Conservation (phyloP, 148 eudicot genomes). For the Gaultheria prostrata region DNA sequence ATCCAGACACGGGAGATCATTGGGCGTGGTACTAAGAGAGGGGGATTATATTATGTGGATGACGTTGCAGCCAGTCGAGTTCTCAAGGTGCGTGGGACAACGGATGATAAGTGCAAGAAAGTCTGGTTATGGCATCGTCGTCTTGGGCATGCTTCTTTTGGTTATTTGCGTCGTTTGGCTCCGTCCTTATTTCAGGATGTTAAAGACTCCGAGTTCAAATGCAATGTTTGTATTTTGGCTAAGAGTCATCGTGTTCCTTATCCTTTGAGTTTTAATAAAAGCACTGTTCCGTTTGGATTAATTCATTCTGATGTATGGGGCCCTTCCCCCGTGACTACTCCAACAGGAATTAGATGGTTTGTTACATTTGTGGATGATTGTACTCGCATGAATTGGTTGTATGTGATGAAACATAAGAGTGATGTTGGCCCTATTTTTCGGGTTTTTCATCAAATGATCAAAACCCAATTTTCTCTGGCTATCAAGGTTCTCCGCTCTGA, state of each 20-base stretch:
- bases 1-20: background rate
- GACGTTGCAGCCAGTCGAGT: no score
- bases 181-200: background rate
- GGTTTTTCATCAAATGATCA: no score
- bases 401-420: background rate
- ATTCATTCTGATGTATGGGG: background rate
- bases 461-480: no score
- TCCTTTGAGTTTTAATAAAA: background rate
- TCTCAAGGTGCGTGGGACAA: no score
- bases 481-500: background rate
- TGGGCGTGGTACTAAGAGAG: background rate
- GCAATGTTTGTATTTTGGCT: background rate
- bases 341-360: no score
- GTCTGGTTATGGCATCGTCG: background rate
- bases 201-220: background rate
- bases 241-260: background rate
- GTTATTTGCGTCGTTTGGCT: background rate
- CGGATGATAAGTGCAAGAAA: no score
- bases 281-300: background rate
- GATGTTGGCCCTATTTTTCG: no score
- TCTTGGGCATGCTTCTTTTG: background rate
- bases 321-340: background rate
- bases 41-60: background rate
- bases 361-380: background rate
- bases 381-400: background rate